Percentiles rank a stretch among this genome's conserved stretches.
Evolutionary conservation across 2,329 filamentous ascomycete genomes (phyloP).

Genomic region (Colletotrichum sp.): DNA sequence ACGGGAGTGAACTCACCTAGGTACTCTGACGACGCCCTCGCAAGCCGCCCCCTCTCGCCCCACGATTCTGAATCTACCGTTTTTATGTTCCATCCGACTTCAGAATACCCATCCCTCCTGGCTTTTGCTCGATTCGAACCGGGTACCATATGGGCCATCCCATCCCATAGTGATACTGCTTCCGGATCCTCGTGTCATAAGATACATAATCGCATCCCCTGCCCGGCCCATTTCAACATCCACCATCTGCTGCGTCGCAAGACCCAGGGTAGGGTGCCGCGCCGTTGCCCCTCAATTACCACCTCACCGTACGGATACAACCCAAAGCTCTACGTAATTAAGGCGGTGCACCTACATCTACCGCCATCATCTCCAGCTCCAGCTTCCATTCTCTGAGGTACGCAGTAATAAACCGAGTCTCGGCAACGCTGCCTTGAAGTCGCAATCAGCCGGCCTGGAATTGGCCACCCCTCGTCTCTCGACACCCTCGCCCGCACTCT

Average conservation of each 20-base stretch:
- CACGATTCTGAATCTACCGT: neutral
- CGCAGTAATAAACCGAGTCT: neutral
- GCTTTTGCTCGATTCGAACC: neutral
- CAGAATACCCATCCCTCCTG: neutral
- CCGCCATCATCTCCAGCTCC: neutral
- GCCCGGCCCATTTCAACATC: neutral
- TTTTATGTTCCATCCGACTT: neutral
- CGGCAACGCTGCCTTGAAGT: neutral
- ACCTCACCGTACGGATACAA: neutral
- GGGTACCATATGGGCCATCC: no score
- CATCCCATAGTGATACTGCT: neutral
- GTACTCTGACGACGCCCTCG: neutral
- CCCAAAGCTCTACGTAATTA: constrained; percentile 5
- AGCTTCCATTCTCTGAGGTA: neutral
- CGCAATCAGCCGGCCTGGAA: constrained; percentile 1
- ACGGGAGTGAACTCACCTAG: neutral
- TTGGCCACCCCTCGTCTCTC: neutral
- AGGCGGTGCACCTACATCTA: neutral
- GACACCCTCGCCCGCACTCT: neutral
- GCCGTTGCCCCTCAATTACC: constrained; percentile 2
- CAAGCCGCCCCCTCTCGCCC: neutral
- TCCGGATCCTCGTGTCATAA: neutral
- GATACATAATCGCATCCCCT: neutral
- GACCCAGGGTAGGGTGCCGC: neutral
- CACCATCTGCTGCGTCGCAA: neutral